Evolutionary conservation across 2,329 filamentous ascomycete species (phyloP).

Genomic region (Colletotrichum sp.): DNA sequence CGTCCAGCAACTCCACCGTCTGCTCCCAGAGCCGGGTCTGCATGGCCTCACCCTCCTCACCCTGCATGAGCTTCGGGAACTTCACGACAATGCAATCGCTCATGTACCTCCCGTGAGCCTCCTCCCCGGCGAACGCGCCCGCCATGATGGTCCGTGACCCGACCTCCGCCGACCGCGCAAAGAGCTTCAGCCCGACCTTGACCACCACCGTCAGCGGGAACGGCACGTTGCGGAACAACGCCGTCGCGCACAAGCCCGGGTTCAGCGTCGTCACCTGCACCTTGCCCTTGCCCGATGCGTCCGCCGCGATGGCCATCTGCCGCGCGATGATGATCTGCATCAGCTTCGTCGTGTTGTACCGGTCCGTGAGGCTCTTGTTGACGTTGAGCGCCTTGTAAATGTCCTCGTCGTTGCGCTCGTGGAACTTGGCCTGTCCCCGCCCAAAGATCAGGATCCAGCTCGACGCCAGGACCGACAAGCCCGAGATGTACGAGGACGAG

Average conservation of each 20-base stretch:
- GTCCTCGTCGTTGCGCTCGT: conserved; percentile 29
- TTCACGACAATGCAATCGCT: conserved; percentile 31
- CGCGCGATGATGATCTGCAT: conserved; percentile 33
- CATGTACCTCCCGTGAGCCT: conserved; percentile 46
- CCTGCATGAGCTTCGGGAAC: conserved; percentile 27
- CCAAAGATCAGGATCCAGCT: not conserved
- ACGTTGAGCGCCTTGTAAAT: conserved; percentile 37
- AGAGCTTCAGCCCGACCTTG: conserved; percentile 16
- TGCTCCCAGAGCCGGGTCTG: conserved; percentile 45
- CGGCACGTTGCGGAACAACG: conserved; percentile 37
- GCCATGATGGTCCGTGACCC: conserved; percentile 43
- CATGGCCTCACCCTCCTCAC: conserved; percentile 38
- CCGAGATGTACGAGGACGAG: not conserved
- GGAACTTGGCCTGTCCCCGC: conserved; percentile 32
- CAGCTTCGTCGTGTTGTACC: conserved; percentile 39
- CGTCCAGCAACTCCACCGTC: conserved; percentile 45
- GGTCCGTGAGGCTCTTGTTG: conserved; percentile 30
- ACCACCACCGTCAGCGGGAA: conserved; percentile 30
- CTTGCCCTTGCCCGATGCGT: conserved; percentile 31
- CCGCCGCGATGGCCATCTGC: conserved; percentile 36
- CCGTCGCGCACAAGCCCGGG: conserved; percentile 44
- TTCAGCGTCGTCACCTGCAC: conserved; percentile 43
- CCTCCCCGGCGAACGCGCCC: conserved; percentile 38
- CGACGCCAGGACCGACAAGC: not conserved
- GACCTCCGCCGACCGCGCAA: conserved; percentile 41